Conservation (phyloP, 1,284 basidiomycete genomes). For the Cutaneotrichosporon sp. region DNA sequence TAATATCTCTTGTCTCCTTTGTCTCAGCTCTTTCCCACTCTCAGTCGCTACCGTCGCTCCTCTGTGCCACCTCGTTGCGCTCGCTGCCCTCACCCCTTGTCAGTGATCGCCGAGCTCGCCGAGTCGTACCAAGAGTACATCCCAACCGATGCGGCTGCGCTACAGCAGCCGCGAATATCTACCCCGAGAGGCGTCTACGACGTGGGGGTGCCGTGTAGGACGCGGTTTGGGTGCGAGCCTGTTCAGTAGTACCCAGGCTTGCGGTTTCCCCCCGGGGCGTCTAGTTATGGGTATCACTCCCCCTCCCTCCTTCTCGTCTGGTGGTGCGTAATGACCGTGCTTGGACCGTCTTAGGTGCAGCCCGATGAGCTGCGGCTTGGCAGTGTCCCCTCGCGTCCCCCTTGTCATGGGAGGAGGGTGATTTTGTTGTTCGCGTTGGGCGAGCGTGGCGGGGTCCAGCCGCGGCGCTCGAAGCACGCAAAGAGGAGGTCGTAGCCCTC, state of each 20-base stretch:
- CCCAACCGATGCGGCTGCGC: slow-evolving; percentile 10
- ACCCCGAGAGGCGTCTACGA: slow-evolving; percentile 11
- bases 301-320: slow-evolving; percentile 1
- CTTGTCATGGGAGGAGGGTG: slow-evolving; percentile 6
- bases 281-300: slow-evolving; percentile 11
- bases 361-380: not conserved
- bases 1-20: too few species aligned
- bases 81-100: too few species aligned
- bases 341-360: slow-evolving; percentile 1
- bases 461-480: slow-evolving; percentile 72
- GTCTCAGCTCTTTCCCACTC: too few species aligned
- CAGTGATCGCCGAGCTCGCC: too few species aligned
- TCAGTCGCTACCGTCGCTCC: too few species aligned
- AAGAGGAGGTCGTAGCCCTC: slow-evolving; percentile 94
- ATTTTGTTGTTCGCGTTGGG: slow-evolving; percentile 2
- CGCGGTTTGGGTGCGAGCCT: slow-evolving; percentile 9
- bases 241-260: slow-evolving; percentile 3
- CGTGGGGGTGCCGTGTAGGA: slow-evolving; percentile 12
- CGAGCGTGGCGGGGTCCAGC: slow-evolving; percentile 41
- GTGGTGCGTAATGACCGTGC: not conserved
- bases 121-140: slow-evolving; percentile 8
- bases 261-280: slow-evolving; percentile 10
- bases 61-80: too few species aligned
- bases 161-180: slow-evolving; percentile 5
- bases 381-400: slow-evolving; percentile 4